Evolutionary conservation across 768 basidiomycete genomes (phyloP), one percentile per base, ranked within the genome.

Genomic region (Tremella yokohamensis): DNA sequence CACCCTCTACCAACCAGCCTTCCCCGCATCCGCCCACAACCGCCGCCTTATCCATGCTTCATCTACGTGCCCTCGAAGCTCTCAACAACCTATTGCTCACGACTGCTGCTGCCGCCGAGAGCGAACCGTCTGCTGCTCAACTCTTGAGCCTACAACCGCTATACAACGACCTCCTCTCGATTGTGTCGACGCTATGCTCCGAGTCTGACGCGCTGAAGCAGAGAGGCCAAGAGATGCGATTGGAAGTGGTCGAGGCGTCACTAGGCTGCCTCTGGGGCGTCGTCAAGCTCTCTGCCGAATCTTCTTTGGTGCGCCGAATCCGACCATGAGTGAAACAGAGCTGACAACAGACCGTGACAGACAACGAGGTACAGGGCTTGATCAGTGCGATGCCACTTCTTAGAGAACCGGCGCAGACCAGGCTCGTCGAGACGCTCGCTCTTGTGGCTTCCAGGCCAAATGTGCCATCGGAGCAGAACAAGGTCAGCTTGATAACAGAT

Each of bases 11-110:
- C 82, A 81, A 83, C 20, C 77, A 82, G 3, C 83, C 83, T 11
- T 91, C 90, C 0, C 79, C 82, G 19, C 89, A 94, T 70, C 89
- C 90, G 40, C 92, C 92, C 1, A 91, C 87, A 12, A 94, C 92
- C 0, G 89, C 90, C 22, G 87, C 81, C 9, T 82, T 97, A 45
- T 83, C 87, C 61, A 84, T 87, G 7, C 84, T 94, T 51, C 92
- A 96, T 70, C 80, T 90, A 56, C 82, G 85, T 62, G 88, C 90
- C 9, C 80, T 93, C 24, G 90, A 94, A 73, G 91, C 91, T 69
- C 80, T 97, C 48, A 91, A 89, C 69, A 96, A 97, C 70, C 80
- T 92, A 39, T 87, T 94, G 68, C 79, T 93, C 37, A 85, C 90
- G 2, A 80, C 88, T 12, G 81, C 85, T 2, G 79, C 82, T 0